These are phyloP conservation scores for Tetrapyrgos nigripes DNA, from an alignment of 1,284 basidiomycete genomes.

Conservation along the genomic window DNA sequence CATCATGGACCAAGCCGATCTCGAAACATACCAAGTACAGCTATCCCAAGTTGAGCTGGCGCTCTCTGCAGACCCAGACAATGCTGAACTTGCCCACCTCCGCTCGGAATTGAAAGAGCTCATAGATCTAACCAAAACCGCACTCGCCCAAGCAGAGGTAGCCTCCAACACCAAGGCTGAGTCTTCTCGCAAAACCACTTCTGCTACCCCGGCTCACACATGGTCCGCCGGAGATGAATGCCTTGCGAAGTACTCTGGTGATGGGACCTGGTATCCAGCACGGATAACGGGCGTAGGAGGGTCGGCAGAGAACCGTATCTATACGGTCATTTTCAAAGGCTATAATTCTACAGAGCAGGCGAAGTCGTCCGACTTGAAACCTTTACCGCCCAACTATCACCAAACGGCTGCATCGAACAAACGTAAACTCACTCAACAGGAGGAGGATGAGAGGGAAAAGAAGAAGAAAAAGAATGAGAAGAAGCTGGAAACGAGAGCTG, in stretches of 20 bases:
- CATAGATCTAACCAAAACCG: conserved; percentile 84
- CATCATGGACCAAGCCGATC: conserved; percentile 75
- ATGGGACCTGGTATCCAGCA: conserved; percentile 92
- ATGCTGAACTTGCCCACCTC: conserved; percentile 78
- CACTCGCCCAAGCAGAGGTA: conserved; percentile 67
- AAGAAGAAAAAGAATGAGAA: conserved; percentile 98
- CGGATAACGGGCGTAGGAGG: conserved; percentile 90
- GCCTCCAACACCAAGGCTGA: conserved; percentile 67
- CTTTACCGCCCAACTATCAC: conserved; percentile 64
- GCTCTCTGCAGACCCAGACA: conserved; percentile 83
- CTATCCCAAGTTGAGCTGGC: conserved; percentile 91
- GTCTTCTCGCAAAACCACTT: conserved; percentile 57
- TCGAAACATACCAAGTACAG: conserved; percentile 90
- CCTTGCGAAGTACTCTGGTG: conserved; percentile 89
- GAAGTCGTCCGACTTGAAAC: conserved; percentile 74
- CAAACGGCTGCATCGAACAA: conserved; percentile 56
- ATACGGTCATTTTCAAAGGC: conserved; percentile 94
- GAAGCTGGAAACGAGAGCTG: conserved; percentile 86
- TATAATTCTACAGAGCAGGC: conserved; percentile 96
- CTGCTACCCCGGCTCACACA: conserved; percentile 54
- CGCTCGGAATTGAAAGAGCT: conserved; percentile 89
- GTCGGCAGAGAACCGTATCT: conserved; percentile 84
- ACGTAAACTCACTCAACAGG: conserved; percentile 80
- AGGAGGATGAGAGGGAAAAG: conserved; percentile 89
- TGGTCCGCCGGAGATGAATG: conserved; percentile 92